Base-by-base conservation (phyloP, 2,329 filamentous ascomycete species). In the Talaromyces sp. region DNA sequence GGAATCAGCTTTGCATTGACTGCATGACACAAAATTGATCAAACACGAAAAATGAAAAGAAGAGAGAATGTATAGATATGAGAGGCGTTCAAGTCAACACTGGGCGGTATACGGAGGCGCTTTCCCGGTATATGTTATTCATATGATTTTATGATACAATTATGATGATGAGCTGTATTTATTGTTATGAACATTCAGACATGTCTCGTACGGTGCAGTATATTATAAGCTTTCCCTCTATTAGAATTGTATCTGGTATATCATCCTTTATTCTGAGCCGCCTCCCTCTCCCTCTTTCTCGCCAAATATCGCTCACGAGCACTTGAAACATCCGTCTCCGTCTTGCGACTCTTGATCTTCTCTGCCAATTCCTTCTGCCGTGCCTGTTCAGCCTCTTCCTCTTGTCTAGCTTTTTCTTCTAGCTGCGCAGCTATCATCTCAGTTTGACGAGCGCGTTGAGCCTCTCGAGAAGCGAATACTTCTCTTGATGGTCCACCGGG, bases 1-100 rank as follows among this genome's bases (percentile, higher is more conserved):
- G 94, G 93, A 0, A 69, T 95, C 61, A 96, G 91, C 76, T 92
- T 88, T 78, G 92, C 93, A 43, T 82, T 97, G 68, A 93, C 92
- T n/a, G 87, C 90, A 43, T 77, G 56, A 37, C 24, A 4, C 6
- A 54, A 35, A 35, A 35, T 54, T 13, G 52, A 37, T 11, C n/a
- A n/a, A 37, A 14, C 22, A 39, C 16, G 33, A 63, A 54, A 43
- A 48, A 39, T 19, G 33, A 60, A 54, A 43, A 48, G 24, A 58
- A 45, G 33, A 50, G 27, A 43, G 60, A 54, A 57, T 33, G 58
- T 59, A 62, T 60, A 63, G 47, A 56, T 60, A 60, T 11, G 37
- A 33, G 54, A 13, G 64, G 50, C 50, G 54, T 60, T 65, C 19
- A 24, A 39, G 45, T 37, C 16, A 41, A 56, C 24, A 52, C 11